A percentile compares a stretch with the other conserved stretches of the same genome.
Conservation (phyloP, 371 early-diverging fungal genomes). For the Mortierella sp. region DNA sequence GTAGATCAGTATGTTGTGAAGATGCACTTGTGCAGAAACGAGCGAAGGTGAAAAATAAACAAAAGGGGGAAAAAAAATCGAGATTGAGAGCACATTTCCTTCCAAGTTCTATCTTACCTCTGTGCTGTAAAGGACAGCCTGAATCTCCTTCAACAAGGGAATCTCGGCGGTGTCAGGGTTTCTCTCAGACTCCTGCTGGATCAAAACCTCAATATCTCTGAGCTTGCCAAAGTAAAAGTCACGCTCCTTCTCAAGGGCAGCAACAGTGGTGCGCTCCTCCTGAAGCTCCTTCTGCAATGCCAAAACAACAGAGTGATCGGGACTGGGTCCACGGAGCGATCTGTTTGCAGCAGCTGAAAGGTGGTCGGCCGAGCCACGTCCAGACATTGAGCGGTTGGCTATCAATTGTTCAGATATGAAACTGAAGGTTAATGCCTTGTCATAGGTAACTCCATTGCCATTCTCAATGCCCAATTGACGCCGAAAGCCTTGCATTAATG, state of each 20-base stretch:
- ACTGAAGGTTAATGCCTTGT: neutral
- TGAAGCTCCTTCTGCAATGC: constrained; percentile 65
- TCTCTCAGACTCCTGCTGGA: constrained; percentile 80
- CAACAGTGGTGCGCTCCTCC: constrained; percentile 86
- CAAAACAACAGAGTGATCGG: constrained; percentile 49
- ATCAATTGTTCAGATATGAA: neutral
- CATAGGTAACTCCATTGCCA: neutral
- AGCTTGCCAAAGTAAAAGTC: constrained; percentile 96
- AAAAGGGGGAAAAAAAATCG: neutral
- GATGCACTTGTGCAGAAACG: neutral
- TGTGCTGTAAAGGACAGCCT: constrained; percentile 88
- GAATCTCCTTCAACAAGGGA: constrained; percentile 80
- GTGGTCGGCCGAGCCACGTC: constrained; percentile 31
- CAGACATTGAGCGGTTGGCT: constrained; percentile 55
- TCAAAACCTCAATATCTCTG: constrained; percentile 92
- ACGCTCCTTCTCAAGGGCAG: constrained; percentile 94
- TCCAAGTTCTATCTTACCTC: constrained; percentile 66
- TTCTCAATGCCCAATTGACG: neutral
- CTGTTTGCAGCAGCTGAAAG: constrained; percentile 46
- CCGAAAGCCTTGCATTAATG: neutral
- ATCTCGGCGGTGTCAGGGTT: constrained; percentile 61
- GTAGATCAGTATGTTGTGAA: constrained; percentile 3
- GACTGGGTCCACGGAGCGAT: constrained; percentile 53
- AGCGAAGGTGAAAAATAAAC: neutral
- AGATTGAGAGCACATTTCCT: neutral